phyloP scores from a whole-genome alignment of 1,284 basidiomycete genomes.

The Inonotus hispidus region DNA sequence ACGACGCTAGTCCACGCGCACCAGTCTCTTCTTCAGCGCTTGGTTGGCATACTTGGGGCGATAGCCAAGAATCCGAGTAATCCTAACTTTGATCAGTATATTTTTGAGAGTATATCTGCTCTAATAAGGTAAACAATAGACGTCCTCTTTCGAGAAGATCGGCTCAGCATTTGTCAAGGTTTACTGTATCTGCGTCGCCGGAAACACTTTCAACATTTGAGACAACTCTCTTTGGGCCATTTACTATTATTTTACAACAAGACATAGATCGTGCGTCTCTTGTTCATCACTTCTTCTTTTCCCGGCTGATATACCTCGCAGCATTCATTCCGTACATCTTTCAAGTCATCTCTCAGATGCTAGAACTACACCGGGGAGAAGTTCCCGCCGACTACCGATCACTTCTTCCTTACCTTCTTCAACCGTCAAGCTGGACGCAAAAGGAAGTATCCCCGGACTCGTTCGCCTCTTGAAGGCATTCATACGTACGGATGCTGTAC shows the following conservation, averaged over 20 bases:
- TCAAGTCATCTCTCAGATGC: conserved; percentile 94
- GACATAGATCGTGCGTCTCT: conserved; percentile 79
- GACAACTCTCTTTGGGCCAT: conserved; percentile 77
- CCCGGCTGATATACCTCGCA: conserved; percentile 27
- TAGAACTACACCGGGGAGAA: conserved; percentile 69
- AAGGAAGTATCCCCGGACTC: conserved; percentile 93
- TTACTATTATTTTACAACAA: conserved; percentile 83
- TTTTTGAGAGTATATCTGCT: conserved; percentile 93
- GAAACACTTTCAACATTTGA: conserved; percentile 76
- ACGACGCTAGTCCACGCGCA: conserved; percentile 70
- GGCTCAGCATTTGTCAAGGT: conserved; percentile 40
- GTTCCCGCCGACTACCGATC: conserved; percentile 78
- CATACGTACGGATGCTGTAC: conserved; percentile 61
- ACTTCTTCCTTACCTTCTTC: conserved; percentile 81
- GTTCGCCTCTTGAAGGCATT: conserved; percentile 88
- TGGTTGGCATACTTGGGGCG: conserved; percentile 79
- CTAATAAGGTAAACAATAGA: conserved; percentile 63
- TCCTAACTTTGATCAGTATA: conserved; percentile 95
- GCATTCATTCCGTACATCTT: conserved; percentile 98
- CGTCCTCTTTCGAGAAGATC: background rate
- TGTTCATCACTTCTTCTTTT: background rate
- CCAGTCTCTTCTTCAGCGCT: conserved; percentile 63
- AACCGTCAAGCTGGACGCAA: conserved; percentile 87
- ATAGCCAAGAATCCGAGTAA: conserved; percentile 97
- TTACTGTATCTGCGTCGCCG: conserved; percentile 70